A percentile compares a stretch with the other conserved stretches of the same genome.
Evolutionary conservation across 768 basidiomycete species (phyloP).

Genomic region (Macrolepiota fuliginosa): DNA sequence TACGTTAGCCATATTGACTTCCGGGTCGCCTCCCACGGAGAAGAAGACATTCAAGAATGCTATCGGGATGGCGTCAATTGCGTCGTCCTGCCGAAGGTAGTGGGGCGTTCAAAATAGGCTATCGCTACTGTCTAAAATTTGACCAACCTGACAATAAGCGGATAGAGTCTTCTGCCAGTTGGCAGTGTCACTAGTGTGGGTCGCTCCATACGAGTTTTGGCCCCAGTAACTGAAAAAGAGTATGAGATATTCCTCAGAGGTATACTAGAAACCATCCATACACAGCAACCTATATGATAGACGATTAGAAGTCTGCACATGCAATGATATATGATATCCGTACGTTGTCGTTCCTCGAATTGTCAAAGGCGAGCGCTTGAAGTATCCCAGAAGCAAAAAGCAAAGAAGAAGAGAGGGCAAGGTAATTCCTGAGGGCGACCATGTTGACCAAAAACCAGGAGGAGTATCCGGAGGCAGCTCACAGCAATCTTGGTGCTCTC

Average conservation of each 20-base stretch:
- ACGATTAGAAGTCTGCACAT: neutral
- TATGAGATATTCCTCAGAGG: neutral
- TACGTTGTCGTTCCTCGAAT: constrained; percentile 37
- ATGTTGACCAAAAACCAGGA: neutral
- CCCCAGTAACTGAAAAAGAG: constrained; percentile 43
- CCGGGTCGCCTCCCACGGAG: constrained; percentile 53
- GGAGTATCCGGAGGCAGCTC: neutral
- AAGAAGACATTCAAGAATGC: constrained; percentile 64
- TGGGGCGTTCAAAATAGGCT: neutral
- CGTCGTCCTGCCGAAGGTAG: constrained; percentile 39
- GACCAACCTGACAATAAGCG: constrained; percentile 48
- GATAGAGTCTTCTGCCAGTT: constrained; percentile 51
- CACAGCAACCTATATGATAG: constrained; percentile 24
- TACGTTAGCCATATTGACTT: constrained; percentile 61
- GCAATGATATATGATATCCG: constrained; percentile 6
- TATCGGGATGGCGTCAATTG: constrained; percentile 57
- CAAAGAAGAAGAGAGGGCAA: neutral
- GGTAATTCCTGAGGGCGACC: neutral
- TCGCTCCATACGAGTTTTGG: constrained; percentile 60
- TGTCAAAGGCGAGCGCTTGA: constrained; percentile 26
- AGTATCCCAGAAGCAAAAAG: neutral
- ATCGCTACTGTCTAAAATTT: neutral
- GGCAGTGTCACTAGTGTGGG: constrained; percentile 34
- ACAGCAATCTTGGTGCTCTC: neutral
- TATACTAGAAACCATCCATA: constrained; percentile 12